These are phyloP conservation scores for Melanogaster broomeanus DNA, from an alignment of 768 basidiomycete genomes.

Conservation along the genomic window DNA sequence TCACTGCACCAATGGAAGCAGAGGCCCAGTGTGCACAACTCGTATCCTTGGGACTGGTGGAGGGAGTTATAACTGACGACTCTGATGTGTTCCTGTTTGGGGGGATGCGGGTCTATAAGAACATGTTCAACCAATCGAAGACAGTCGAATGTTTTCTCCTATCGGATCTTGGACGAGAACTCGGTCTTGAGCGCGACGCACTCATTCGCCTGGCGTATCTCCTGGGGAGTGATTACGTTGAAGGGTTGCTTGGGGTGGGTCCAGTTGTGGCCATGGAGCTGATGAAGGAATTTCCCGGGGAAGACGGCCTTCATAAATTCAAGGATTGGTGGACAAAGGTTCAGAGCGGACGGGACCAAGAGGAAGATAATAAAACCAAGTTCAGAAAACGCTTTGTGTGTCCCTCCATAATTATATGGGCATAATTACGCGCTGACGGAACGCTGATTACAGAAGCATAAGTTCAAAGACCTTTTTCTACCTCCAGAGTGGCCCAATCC, in stretches of 20 bases:
- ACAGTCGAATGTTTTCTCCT: constrained; percentile 95
- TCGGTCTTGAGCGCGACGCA: constrained; percentile 83
- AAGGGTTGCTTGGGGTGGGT: constrained; percentile 89
- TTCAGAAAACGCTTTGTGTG: constrained; percentile 87
- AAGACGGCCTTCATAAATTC: constrained; percentile 82
- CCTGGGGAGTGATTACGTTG: constrained; percentile 95
- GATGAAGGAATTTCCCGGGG: constrained; percentile 88
- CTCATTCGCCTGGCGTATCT: constrained; percentile 91
- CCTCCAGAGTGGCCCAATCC: constrained; percentile 88
- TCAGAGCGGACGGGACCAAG: constrained; percentile 83
- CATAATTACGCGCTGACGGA: constrained; percentile 9
- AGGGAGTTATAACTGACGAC: constrained; percentile 98
- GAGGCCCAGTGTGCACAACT: constrained; percentile 98
- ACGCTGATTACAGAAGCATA: constrained; percentile 68
- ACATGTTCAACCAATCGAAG: constrained; percentile 99
- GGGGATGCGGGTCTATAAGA: constrained; percentile 93
- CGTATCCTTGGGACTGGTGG: constrained; percentile 80
- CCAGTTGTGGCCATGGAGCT: constrained; percentile 97
- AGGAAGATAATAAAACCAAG: constrained; percentile 68
- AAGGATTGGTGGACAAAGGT: constrained; percentile 94
- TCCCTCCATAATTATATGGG: constrained; percentile 18
- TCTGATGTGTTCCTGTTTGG: constrained; percentile 99
- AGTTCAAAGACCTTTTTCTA: constrained; percentile 82
- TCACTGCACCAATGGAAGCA: constrained; percentile 99
- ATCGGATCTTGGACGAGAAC: constrained; percentile 81